Percentiles rank a stretch among this genome's conserved stretches.
Conservation (phyloP, 1,139 yeast genomes). For the Protomyces inouyei region DNA sequence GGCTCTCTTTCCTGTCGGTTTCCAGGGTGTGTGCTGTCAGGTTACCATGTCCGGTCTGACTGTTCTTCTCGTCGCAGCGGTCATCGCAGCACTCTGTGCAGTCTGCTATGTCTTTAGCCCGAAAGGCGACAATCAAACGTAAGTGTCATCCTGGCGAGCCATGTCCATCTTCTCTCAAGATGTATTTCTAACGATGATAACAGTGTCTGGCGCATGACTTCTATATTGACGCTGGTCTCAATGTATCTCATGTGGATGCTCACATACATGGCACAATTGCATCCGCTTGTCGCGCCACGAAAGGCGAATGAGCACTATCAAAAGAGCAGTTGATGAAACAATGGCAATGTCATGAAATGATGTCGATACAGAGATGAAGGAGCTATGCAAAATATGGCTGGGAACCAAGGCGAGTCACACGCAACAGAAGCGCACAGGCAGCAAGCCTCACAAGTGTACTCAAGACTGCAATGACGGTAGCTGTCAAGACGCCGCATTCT, state of each 20-base stretch:
- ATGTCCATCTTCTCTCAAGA: background rate
- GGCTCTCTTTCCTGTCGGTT: background rate
- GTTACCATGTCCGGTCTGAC: conserved; percentile 50
- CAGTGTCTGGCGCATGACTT: conserved; percentile 87
- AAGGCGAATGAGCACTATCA: conserved; percentile 12
- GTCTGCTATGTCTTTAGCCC: conserved; percentile 64
- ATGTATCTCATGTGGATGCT: conserved; percentile 59
- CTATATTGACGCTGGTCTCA: conserved; percentile 58
- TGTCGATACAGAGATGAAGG: background rate
- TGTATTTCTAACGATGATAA: background rate
- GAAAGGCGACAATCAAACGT: conserved; percentile 50
- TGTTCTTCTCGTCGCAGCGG: conserved; percentile 60
- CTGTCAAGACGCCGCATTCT: conserved; percentile 28
- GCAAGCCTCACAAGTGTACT: conserved; percentile 6
- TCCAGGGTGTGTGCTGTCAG: no score
- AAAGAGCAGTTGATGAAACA: conserved; percentile 3
- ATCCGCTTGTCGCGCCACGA: conserved; percentile 52
- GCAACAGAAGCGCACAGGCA: background rate
- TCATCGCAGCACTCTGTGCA: conserved; percentile 57
- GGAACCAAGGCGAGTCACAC: background rate
- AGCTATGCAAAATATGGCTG: background rate
- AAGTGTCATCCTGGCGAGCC: conserved; percentile 27
- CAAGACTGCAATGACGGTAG: conserved; percentile 34
- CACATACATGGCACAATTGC: conserved; percentile 64
- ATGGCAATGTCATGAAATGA: background rate